Conservation (phyloP, 495 filamentous ascomycete genomes). For the Apiosordaria backusii region DNA sequence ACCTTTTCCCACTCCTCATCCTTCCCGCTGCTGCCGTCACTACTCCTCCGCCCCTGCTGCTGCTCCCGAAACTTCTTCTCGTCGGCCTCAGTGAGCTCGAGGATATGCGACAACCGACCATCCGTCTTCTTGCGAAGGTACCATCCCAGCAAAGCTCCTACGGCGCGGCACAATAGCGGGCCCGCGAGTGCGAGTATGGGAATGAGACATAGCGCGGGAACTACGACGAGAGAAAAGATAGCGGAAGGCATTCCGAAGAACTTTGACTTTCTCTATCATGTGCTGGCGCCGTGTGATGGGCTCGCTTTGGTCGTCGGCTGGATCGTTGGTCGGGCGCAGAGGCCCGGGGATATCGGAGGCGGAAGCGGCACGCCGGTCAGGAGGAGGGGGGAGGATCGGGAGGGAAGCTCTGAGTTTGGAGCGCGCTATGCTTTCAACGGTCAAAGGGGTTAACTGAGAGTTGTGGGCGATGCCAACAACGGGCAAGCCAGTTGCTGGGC, state of each 20-base stretch:
- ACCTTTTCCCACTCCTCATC: constrained; percentile 78
- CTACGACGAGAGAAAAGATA: constrained; percentile 21
- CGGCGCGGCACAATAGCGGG: constrained; percentile 33
- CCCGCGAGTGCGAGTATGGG: constrained; percentile 33
- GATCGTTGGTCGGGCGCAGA: background rate
- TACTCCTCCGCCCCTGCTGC: constrained; percentile 27
- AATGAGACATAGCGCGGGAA: constrained; percentile 22
- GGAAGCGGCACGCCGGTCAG: background rate
- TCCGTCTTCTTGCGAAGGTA: constrained; percentile 63
- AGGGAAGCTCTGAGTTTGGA: background rate
- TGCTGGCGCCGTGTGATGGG: constrained; percentile 5
- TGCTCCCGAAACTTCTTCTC: constrained; percentile 48
- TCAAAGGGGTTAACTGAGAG: background rate
- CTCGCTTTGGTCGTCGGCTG: background rate
- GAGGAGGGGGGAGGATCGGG: background rate
- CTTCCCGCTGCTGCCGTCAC: constrained; percentile 47
- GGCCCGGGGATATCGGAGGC: background rate
- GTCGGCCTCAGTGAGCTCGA: constrained; percentile 58
- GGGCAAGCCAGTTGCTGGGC: background rate
- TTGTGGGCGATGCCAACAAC: background rate
- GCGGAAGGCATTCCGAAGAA: constrained; percentile 20
- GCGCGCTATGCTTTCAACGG: constrained; percentile 6
- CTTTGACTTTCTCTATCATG: constrained; percentile 1
- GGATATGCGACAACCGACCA: constrained; percentile 57
- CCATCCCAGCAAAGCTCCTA: constrained; percentile 56